Evolutionary conservation across 1,139 yeast genomes (phyloP), one percentile per base, ranked within the genome.

Genomic region (Yamadazyma trypodendri): DNA sequence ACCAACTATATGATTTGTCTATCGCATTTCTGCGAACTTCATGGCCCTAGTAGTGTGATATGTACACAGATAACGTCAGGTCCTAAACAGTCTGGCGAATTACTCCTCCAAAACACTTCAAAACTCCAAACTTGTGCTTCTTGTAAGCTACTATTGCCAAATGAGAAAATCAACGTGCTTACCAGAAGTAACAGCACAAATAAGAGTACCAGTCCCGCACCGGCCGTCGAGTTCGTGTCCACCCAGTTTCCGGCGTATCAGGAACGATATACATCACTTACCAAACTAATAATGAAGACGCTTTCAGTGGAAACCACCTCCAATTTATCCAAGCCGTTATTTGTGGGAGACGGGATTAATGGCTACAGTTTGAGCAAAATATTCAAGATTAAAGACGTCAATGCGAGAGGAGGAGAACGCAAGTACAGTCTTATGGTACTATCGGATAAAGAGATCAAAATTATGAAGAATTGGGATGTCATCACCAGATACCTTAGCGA

Each of bases 11-110:
- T 75, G 40, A 65, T 84, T 14, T 75, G 88, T 32, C 57, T 86
- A 41, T 84, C 89, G 0, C 95, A 86, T 53, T 87, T 86, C 56
- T 87, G 96, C 59, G 96, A 87, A 60, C 71, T 82, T 23, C 95
- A 87, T 55, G 96, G 96, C 0, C 95, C 96, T 0, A 72, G 83
- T 13, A 74, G 82, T 33, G 70, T 87, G n/a, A 61, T 83, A 51
- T 85, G 90, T 50, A 84, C 95, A 0, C 92, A 84, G 51, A 49
- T 37, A 17, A 31, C 48, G 0, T 34, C 39, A 13, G 43, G 46
- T 22, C 30, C 45, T 2, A 38, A 44, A 13, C 33, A 41, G 3
- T 38, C 32, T 4, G 9, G 18, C 9, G 23, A 24, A 23, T 41
- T 47, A 2, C 48, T 54, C 13, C 43, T 63, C 47, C 44, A 61